Evolutionary conservation across 106 monocot species (phyloP), one percentile per base, ranked within the genome.

Genomic region (Acorus gramineus): DNA sequence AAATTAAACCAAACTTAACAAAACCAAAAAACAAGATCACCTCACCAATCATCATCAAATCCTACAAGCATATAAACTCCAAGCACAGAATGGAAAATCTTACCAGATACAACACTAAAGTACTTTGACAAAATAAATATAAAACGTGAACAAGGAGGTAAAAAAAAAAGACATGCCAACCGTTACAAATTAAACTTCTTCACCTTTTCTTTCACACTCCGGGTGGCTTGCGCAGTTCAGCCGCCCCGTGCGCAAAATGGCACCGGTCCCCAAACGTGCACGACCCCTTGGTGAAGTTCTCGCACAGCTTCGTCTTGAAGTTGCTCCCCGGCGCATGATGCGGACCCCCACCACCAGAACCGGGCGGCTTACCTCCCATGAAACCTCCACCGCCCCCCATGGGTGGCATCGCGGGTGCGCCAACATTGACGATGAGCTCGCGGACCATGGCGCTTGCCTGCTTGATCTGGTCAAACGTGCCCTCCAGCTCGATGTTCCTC

Each of bases 241-340:
- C 68, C 0, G 71, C 80, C 0, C 90, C 90, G 10, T 90, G 90
- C 1, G 90, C 90, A 62, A 90, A 90, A 58, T 80, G 77, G 70
- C 89, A 90, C 13, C 82, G 66, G 2, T 90, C 89, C 2, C 89
- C 89, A 62, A 85, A 90, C 2, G 85, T 80, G 70, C 90, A 86
- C 3, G 77, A 47, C 0, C 90, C 90, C 73, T 82, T 90, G 0
- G 53, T 13, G 52, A 89, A 89, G 53, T 89, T 85, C 14, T 85
- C 85, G 46, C 89, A 89, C 4, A 89, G 45, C 71, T 85, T 89
- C 0, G 89, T 89, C 77, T 81, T 85, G 63, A 54, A 85, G 44
- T 84, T 82, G 46, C 12, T 73, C 6, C 73, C 81, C 4, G 69
- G 44, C 4, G 63, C 78, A 7, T 48, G 28, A 28, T 28, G 28